A percentile compares a stretch with the other conserved stretches of the same genome.
Evolutionary conservation across 1,284 basidiomycete genomes (phyloP).

Genomic region (Ustilago shanxiensis): DNA sequence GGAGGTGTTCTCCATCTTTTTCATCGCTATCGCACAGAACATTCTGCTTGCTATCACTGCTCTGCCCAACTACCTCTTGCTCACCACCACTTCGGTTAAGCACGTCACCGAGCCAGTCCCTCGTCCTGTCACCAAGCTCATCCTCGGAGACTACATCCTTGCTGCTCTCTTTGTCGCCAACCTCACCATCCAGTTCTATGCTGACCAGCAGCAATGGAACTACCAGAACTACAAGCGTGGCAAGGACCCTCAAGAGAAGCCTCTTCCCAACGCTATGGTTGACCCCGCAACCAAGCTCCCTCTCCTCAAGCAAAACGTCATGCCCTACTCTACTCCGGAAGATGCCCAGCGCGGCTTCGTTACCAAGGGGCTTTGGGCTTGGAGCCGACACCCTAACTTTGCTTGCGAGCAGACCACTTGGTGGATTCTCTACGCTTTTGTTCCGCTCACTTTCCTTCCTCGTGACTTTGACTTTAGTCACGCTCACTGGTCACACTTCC

Average conservation of each 20-base stretch:
- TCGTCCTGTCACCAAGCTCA: constrained; percentile 72
- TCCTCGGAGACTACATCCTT: constrained; percentile 78
- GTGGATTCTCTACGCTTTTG: constrained; percentile 75
- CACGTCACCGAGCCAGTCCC: constrained; percentile 71
- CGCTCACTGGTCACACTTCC: constrained; percentile 63
- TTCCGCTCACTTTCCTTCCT: constrained; percentile 72
- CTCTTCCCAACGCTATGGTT: constrained; percentile 32
- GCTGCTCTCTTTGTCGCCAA: constrained; percentile 76
- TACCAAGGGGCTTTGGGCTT: constrained; percentile 86
- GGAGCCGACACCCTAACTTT: constrained; percentile 91
- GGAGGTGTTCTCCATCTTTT: constrained; percentile 83
- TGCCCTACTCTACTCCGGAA: constrained; percentile 49
- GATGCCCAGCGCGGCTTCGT: constrained; percentile 86
- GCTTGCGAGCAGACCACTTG: constrained; percentile 87
- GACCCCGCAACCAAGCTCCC: constrained; percentile 40
- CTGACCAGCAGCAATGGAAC: constrained; percentile 91
- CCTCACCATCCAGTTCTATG: constrained; percentile 80
- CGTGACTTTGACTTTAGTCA: constrained; percentile 71
- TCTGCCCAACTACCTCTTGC: constrained; percentile 75
- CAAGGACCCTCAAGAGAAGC: constrained; percentile 42
- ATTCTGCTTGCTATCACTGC: constrained; percentile 77
- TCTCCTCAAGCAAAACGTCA: constrained; percentile 18
- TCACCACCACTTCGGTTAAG: constrained; percentile 65
- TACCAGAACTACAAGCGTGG: constrained; percentile 82
- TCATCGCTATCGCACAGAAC: constrained; percentile 84